Percentiles rank a stretch among this genome's conserved stretches.
Conservation (phyloP, 805 yeast species). For the Candida andamanensis region DNA sequence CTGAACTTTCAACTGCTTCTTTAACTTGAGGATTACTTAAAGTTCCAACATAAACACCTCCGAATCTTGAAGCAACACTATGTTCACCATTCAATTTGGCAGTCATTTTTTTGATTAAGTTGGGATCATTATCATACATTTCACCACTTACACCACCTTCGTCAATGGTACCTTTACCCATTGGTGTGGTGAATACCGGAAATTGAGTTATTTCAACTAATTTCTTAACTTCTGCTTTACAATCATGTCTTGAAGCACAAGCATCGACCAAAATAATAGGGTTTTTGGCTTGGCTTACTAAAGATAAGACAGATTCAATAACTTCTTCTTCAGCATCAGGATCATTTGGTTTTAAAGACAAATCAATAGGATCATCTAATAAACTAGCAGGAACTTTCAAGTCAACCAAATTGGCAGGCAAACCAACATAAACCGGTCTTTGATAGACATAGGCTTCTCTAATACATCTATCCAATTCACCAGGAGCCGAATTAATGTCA, state of each 20-base stretch:
- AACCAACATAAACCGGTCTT: conserved; percentile 37
- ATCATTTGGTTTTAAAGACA: conserved; percentile 28
- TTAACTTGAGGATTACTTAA: conserved; percentile 33
- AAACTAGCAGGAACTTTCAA: conserved; percentile 29
- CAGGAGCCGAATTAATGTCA: conserved; percentile 31
- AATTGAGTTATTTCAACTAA: conserved; percentile 35
- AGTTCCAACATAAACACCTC: conserved; percentile 38
- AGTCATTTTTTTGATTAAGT: conserved; percentile 18
- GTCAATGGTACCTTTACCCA: conserved; percentile 36
- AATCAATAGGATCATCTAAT: conserved; percentile 32
- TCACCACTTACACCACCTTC: conserved; percentile 32
- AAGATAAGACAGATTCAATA: conserved; percentile 21
- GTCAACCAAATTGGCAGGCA: conserved; percentile 38
- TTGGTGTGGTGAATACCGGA: conserved; percentile 37
- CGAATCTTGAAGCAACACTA: conserved; percentile 24
- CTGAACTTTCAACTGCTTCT: conserved; percentile 33
- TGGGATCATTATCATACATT: conserved; percentile 20
- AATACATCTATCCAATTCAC: conserved; percentile 35
- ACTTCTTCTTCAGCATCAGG: conserved; percentile 35
- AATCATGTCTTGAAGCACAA: conserved; percentile 35
- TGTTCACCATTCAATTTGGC: conserved; percentile 16
- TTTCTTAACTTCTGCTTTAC: conserved; percentile 27
- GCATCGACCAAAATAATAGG: conserved; percentile 38
- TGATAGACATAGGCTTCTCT: conserved; percentile 34
- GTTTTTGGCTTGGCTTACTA: conserved; percentile 24